phyloP scores from a whole-genome alignment of 371 early-diverging fungal species.

The Rhizopus sp. region DNA sequence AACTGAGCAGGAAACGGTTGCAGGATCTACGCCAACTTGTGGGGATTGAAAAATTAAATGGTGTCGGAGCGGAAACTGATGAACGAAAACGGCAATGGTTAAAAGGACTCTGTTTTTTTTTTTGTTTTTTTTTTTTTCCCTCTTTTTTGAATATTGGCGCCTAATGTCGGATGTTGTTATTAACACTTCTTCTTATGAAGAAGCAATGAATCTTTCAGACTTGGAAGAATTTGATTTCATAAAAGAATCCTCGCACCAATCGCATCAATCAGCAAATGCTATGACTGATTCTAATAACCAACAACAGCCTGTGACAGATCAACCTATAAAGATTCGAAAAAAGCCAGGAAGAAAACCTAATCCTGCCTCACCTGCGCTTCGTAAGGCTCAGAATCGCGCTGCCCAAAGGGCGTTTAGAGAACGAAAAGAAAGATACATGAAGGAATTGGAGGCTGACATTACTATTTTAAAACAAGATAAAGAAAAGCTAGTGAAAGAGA shows the following conservation, averaged over 20 bases:
- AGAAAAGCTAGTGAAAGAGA: constrained; percentile 45
- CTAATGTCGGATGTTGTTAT: constrained; percentile 19
- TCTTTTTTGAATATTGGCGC: not conserved
- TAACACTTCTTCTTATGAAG: constrained; percentile 24
- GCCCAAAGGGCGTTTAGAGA: constrained; percentile 82
- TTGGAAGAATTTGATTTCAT: constrained; percentile 19
- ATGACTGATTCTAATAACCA: not conserved
- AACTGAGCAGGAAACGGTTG: no score
- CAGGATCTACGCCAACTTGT: no score
- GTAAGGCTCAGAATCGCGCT: constrained; percentile 80
- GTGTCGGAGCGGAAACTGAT: no score
- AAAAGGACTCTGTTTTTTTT: not conserved
- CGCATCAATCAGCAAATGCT: not conserved
- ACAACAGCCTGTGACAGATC: not conserved
- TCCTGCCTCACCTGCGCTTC: constrained; percentile 64
- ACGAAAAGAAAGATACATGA: constrained; percentile 71
- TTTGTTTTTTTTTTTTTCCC: no score
- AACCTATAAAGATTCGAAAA: constrained; percentile 44
- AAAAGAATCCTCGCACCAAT: not conserved
- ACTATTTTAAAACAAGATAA: constrained; percentile 58
- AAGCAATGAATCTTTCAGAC: constrained; percentile 26
- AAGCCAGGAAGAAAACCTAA: constrained; percentile 86
- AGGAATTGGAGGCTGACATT: constrained; percentile 63
- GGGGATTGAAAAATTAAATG: no score
- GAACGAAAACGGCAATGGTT: no score